phyloP scores from a whole-genome alignment of 495 filamentous ascomycete genomes.

The Penicillium soppii region DNA sequence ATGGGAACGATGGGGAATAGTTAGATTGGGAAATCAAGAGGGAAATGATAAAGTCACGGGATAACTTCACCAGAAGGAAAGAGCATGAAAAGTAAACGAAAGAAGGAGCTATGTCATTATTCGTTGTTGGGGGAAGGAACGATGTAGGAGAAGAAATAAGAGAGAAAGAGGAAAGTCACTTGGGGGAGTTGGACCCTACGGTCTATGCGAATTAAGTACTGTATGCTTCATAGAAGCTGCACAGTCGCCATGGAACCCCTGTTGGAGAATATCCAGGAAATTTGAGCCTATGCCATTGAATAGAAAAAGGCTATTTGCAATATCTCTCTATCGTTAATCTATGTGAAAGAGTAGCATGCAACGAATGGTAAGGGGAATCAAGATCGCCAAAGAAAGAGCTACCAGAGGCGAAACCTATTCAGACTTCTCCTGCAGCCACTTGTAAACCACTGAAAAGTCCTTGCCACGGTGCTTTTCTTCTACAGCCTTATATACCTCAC shows the following conservation, averaged over 20 bases:
- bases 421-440: slow-evolving; percentile 57
- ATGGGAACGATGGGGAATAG: background rate
- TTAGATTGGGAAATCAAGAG: background rate
- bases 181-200: background rate
- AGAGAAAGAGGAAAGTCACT: background rate
- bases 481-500: slow-evolving; percentile 66
- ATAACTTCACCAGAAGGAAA: slow-evolving; percentile 1
- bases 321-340: background rate
- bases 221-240: background rate
- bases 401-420: slow-evolving; percentile 10
- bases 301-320: background rate
- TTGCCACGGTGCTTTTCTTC: slow-evolving; percentile 61
- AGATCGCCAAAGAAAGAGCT: background rate
- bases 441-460: slow-evolving; percentile 86
- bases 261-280: background rate
- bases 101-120: slow-evolving; percentile 1
- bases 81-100: background rate
- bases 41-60: slow-evolving; percentile 3
- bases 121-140: background rate
- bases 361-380: background rate
- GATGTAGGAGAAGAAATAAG: too few species aligned
- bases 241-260: background rate
- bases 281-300: background rate
- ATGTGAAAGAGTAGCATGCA: slow-evolving; percentile 1
- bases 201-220: too few species aligned